Evolutionary conservation across 2,329 filamentous ascomycete species (phyloP).

Genomic region (Calonectria hawksworthii): DNA sequence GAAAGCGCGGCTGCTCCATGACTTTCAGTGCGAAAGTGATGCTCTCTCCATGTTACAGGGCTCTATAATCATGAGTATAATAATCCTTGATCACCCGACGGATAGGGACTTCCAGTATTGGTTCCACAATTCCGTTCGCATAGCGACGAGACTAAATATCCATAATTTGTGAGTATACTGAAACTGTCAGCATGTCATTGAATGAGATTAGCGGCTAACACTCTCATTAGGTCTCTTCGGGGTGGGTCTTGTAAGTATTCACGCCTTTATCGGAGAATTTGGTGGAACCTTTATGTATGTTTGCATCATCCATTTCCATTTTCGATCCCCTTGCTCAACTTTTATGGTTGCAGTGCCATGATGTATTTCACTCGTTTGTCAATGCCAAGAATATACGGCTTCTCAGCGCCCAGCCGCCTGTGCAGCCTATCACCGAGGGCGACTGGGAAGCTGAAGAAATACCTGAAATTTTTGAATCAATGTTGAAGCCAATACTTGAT

Average conservation of each 20-base stretch:
- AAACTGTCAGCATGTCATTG: fast-evolving
- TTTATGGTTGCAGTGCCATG: neutral
- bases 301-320: neutral
- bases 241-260: neutral
- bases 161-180: constrained; percentile 6
- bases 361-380: constrained; percentile 32
- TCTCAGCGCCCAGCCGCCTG: neutral
- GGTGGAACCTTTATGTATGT: constrained; percentile 37
- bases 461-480: fast-evolving
- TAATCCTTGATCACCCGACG: constrained; percentile 29
- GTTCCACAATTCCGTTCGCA: constrained; percentile 35
- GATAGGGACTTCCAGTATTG: constrained; percentile 38
- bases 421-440: neutral
- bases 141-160: constrained; percentile 21
- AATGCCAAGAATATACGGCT: constrained; percentile 23
- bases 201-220: neutral
- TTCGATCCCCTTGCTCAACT: neutral
- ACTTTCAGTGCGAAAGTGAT: constrained; percentile 31
- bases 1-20: constrained; percentile 37
- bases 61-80: constrained; percentile 21
- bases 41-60: constrained; percentile 29
- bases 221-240: constrained; percentile 2
- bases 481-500: neutral
- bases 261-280: constrained; percentile 31
- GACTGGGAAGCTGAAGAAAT: constrained; percentile 34